phyloP scores from a whole-genome alignment of 176 grass and related monocot species.

The Elaeis guineensis region DNA sequence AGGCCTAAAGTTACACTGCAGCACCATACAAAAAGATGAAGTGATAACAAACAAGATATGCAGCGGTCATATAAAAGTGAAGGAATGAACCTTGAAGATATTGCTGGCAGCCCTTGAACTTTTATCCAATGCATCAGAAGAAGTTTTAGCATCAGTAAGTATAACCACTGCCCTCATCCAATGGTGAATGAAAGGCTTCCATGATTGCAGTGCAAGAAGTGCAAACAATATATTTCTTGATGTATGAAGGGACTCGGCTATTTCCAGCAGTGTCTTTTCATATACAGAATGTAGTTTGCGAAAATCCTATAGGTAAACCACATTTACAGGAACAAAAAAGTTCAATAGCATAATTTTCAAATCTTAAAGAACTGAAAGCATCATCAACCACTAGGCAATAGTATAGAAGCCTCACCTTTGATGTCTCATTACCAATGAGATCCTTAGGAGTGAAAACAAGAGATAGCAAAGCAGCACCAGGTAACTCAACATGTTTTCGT shows the following conservation, averaged over 20 bases:
- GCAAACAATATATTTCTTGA: conserved; percentile 77
- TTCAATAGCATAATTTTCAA: conserved; percentile 11
- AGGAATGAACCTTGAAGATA: conserved; percentile 65
- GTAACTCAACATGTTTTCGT: conserved; percentile 30
- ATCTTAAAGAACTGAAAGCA: not conserved
- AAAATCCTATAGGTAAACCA: conserved; percentile 51
- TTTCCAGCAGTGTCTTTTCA: conserved; percentile 67
- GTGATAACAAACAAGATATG: too few relatives aligned
- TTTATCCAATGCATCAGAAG: conserved; percentile 45
- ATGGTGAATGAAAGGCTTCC: conserved; percentile 75
- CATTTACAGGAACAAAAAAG: conserved; percentile 1
- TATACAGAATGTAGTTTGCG: conserved; percentile 58
- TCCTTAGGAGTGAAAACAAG: conserved; percentile 61
- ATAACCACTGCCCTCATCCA: conserved; percentile 56
- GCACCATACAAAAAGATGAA: conserved; percentile 5
- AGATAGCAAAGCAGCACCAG: conserved; percentile 71
- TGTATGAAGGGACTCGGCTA: conserved; percentile 71
- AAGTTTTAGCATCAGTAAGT: conserved; percentile 48
- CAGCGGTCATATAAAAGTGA: conserved; percentile 3
- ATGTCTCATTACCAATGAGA: conserved; percentile 31
- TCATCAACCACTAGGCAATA: not conserved
- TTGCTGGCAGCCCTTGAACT: conserved; percentile 50
- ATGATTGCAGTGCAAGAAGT: conserved; percentile 81
- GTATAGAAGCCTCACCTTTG: conserved; percentile 40
- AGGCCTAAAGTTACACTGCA: too few relatives aligned